Base-by-base conservation (phyloP, 106 monocot genomes). In the Gastrodia elata region DNA sequence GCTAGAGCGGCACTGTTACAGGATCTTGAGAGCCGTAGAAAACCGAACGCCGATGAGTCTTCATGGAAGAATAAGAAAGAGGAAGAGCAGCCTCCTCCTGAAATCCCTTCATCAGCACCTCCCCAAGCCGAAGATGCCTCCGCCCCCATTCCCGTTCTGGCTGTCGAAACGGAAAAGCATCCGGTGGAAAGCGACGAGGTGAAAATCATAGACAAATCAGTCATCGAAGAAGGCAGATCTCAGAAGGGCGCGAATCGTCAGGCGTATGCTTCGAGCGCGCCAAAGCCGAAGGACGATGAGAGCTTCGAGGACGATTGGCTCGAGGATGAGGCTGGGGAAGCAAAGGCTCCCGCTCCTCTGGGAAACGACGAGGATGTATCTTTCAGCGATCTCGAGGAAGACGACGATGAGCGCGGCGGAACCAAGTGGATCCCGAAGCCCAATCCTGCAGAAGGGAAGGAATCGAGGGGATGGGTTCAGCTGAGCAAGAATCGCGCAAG, bases 371-470 rank as follows among this genome's bases (percentile, higher is more conserved):
- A 82, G 49, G 82, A 82, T 65, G 82, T 78, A 9, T 82, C 82
- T 6, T 82, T 82, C 59, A 84, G 83, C 34, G 80, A 84, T 77
- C 70, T 80, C 20, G 83, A 80, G 76, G 79, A 79, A 38, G 83
- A 72, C 7, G 73, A 83, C 33, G 76, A 76, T 5, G 64, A 58
- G 1, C 25, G 35, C 1, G 18, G 6, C 33, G 65, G 35, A 20
- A 3, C 40, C 72, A 61, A 61, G 30, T 14, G 16, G 38, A 37
- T 67, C n/a, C n/a, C 49, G 1, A 49, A 72, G n/a, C 6, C 64
- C 22, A 32, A 0, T 41, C 40, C 49, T 33, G 41, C 35, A 1
- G 68, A 65, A 36, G 70, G 22, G 38, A 64, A 71, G 46, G 64
- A 65, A 26, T 72, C 76, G 0, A 81, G 26, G 39, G 81, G 36